Evolutionary conservation across 176 grass and related monocot genomes (phyloP).

Genomic region (Hyparrhenia diplandra): DNA sequence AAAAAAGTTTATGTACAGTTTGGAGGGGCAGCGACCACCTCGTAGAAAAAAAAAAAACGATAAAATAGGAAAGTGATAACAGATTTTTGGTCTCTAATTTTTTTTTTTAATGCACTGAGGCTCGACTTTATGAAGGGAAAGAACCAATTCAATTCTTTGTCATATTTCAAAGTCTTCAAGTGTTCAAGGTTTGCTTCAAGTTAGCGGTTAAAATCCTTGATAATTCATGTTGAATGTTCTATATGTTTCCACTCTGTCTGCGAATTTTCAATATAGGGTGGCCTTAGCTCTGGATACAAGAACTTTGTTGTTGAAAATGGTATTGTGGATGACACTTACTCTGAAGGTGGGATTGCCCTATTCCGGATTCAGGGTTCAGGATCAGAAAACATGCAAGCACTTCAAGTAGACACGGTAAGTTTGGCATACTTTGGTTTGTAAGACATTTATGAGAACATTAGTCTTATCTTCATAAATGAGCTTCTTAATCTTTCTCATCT

Average conservation of each 20-base stretch:
- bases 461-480: constrained; percentile 15
- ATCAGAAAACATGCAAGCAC: constrained; percentile 94
- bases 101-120: constrained; percentile 31
- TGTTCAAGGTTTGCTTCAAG: constrained; percentile 64
- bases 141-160: constrained; percentile 91
- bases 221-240: neutral
- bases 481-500: constrained; percentile 19
- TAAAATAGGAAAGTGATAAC: no score
- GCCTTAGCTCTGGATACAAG: constrained; percentile 85
- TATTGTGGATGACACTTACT: constrained; percentile 72
- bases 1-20: no score
- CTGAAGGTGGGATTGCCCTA: constrained; percentile 69
- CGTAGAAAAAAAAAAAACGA: no score
- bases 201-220: constrained; percentile 9
- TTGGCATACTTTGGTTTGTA: neutral
- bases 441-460: neutral
- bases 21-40: no score
- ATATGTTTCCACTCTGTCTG: neutral
- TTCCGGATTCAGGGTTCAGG: constrained; percentile 88
- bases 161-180: constrained; percentile 89
- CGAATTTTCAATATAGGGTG: constrained; percentile 58
- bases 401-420: constrained; percentile 91
- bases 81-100: constrained; percentile 37
- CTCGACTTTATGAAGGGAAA: constrained; percentile 87
- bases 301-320: constrained; percentile 59